Evolutionary conservation across 306 rosid species (phyloP).

Genomic region (Cucumis hystrix): DNA sequence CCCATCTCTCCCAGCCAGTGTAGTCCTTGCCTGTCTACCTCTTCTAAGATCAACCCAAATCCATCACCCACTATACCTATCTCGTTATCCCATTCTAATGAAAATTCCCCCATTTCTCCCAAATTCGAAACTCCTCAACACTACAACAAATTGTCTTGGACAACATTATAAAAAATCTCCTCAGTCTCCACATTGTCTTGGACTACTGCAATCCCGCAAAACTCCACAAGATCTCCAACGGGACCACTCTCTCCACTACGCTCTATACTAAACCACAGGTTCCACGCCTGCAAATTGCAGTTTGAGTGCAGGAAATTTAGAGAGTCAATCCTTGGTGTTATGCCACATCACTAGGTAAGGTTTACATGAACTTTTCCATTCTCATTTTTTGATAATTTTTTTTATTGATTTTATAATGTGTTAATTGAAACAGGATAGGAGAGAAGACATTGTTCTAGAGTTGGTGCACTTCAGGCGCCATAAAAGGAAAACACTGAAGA

Average conservation of each 20-base stretch:
- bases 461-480: slow-evolving; percentile 74
- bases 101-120: too few relatives aligned
- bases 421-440: slow-evolving; percentile 59
- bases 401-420: not conserved
- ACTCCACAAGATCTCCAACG: slow-evolving; percentile 73
- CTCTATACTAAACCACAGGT: slow-evolving; percentile 85
- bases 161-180: slow-evolving; percentile 58
- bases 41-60: too few relatives aligned
- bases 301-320: slow-evolving; percentile 96
- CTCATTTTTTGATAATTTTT: not conserved
- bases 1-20: too few relatives aligned
- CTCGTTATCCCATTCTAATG: too few relatives aligned
- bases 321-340: slow-evolving; percentile 90
- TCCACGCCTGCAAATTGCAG: slow-evolving; percentile 51
- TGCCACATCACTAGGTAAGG: slow-evolving; percentile 97
- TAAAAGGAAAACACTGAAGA: slow-evolving; percentile 82
- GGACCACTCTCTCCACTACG: slow-evolving; percentile 66
- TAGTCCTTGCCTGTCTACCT: too few relatives aligned
- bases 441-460: slow-evolving; percentile 83
- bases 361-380: not conserved
- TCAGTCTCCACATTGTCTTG: slow-evolving; percentile 58
- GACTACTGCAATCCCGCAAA: slow-evolving; percentile 72
- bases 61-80: too few relatives aligned
- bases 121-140: too few relatives aligned
- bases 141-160: too few relatives aligned